Conservation (phyloP, 768 basidiomycete species). For the Mycena polygramma region DNA sequence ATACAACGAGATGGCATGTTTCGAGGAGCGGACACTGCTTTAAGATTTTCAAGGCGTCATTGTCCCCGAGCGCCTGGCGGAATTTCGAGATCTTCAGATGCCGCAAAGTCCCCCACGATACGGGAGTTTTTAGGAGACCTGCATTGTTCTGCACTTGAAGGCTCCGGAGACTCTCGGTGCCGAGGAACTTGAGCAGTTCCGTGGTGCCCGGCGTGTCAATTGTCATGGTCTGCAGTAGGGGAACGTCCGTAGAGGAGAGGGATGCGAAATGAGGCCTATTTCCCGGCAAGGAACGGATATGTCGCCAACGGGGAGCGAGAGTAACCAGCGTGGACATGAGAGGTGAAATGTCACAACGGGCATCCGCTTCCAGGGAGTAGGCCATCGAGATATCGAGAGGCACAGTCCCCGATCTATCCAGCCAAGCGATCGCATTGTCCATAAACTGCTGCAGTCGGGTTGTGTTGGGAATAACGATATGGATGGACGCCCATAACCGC, state of each 20-base stretch:
- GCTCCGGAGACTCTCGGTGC: background rate
- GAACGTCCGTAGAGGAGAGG: background rate
- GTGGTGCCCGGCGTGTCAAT: background rate
- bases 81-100: too few species aligned
- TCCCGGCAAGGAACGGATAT: background rate
- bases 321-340: background rate
- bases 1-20: too few species aligned
- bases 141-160: background rate
- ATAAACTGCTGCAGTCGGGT: background rate
- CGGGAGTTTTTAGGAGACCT: background rate
- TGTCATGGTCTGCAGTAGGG: background rate
- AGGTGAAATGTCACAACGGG: background rate
- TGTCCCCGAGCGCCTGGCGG: too few species aligned
- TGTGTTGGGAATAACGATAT: slow-evolving; percentile 1
- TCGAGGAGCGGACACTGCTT: too few species aligned
- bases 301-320: background rate
- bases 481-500: background rate
- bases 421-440: background rate
- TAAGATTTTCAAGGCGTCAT: too few species aligned
- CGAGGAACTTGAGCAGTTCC: background rate
- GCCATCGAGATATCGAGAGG: background rate
- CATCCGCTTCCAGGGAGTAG: background rate
- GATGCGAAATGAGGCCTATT: background rate
- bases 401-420: background rate
- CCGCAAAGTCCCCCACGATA: background rate